Base-by-base conservation (phyloP, 305 asterid species). In the Plantago coronopus region DNA sequence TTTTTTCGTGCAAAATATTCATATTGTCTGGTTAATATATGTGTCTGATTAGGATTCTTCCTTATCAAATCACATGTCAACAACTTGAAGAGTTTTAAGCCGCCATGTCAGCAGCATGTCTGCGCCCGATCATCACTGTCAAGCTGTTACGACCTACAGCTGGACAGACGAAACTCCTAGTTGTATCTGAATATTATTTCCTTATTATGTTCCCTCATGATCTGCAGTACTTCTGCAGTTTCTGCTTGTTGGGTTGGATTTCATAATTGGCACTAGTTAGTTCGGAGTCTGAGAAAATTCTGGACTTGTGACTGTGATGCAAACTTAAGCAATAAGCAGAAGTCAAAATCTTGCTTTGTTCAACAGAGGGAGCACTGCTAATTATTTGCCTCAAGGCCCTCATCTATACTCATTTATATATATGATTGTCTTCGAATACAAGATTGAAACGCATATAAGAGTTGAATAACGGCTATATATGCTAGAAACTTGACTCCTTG, bases 61-160 rank as follows among this genome's bases (percentile, higher is more conserved):
- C 89, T 80, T 73, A 75, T 85, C 85, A 65, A 85, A 78, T 73
- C 66, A 68, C 61, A 69, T 68, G 78, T 71, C 75, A 69, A 64
- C 76, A 72, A 57, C 69, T 14, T 15, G 48, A 25, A 44, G 37
- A 16, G 48, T 59, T 23, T 42, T 57, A n/a, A 17, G 64, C 7
- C 65, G 73, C 79, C 82, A 74, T 50, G 69, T 77, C 80, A 66
- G 63, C 74, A 4, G 63, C 74, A 4, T 4, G 20, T 60, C 19
- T 22, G 65, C 55, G 18, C 74, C 76, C 27, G 22, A 38, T 62
- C 49, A 43, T 65, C 57, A 17, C 59, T 23, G 51, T 51, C 50
- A 44, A 27, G 6, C 40, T 21, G 61, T 5, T 56, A 37, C 48
- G 18, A 15, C n/a, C 44, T 22, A 23, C 10, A 27, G 9, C 22